These are phyloP conservation scores for Pleurotus sapidus DNA, from an alignment of 768 basidiomycete genomes.

Conservation along the genomic window DNA sequence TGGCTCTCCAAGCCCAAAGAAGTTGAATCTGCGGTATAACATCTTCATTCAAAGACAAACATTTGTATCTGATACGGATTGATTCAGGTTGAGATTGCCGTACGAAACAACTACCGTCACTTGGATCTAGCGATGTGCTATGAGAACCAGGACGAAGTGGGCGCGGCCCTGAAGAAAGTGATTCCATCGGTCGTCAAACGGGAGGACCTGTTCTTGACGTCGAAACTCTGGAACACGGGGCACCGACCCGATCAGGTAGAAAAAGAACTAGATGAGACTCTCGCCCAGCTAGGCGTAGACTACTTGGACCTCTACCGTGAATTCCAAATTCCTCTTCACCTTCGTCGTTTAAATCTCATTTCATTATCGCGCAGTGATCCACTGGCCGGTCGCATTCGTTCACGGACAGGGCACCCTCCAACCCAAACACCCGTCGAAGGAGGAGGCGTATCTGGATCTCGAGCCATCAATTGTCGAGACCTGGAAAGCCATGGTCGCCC, in stretches of 20 bases:
- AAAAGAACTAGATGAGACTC: constrained; percentile 73
- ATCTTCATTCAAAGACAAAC: neutral
- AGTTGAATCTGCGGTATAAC: constrained; percentile 67
- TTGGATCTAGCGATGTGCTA: constrained; percentile 84
- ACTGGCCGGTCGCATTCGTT: constrained; percentile 76
- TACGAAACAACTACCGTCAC: constrained; percentile 78
- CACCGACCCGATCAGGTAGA: constrained; percentile 68
- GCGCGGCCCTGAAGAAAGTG: constrained; percentile 71
- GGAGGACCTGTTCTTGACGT: constrained; percentile 78
- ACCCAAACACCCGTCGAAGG: constrained; percentile 47
- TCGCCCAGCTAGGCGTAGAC: constrained; percentile 65
- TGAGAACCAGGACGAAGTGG: constrained; percentile 76
- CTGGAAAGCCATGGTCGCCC: constrained; percentile 76
- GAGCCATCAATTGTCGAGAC: constrained; percentile 69
- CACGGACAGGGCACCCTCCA: constrained; percentile 47
- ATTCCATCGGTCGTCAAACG: constrained; percentile 76
- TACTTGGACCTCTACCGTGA: constrained; percentile 82
- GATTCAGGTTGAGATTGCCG: constrained; percentile 67
- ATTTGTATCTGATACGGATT: too few relatives aligned
- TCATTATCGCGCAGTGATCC: constrained; percentile 49
- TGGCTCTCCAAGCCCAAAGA: constrained; percentile 77
- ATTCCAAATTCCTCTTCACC: constrained; percentile 17
- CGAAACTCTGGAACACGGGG: constrained; percentile 79
- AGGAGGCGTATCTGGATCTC: constrained; percentile 53
- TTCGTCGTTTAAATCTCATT: too few relatives aligned